Base-by-base conservation (phyloP, 148 eudicot genomes). In the Nepenthes gracilis region DNA sequence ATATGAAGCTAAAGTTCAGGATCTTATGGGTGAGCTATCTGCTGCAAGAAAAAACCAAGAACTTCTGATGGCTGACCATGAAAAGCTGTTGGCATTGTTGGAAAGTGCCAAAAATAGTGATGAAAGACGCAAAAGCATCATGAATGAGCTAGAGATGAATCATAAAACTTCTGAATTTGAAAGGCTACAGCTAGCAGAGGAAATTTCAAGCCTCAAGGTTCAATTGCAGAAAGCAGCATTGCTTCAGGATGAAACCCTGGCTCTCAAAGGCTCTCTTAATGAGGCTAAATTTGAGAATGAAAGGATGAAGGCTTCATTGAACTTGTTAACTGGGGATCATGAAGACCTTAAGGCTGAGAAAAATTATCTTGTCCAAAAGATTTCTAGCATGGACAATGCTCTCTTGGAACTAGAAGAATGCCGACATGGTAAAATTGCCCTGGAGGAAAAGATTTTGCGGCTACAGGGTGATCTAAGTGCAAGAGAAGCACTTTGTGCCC, bases 401-500 rank as follows among this genome's bases (percentile, higher is more conserved):
- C 62, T 76, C 54, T 70, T 69, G 57, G 96, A 84, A 68, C 72
- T 81, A 15, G 96, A 88, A 72, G 83, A 86, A 37, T 82, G 87
- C 67, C 77, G 72, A 59, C 64, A 58, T 38, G 68, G 62, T 43
- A 81, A 62, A 72, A 54, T 70, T 57, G 71, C 67, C 6, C 63
- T 84, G 54, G 85, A 82, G 74, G 94, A 86, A 74, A 88, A 84
- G 76, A 59, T 83, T 67, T 52, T 59, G 69, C 74, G 77, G 54
- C 56, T 81, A 73, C 90, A 88, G 75, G 72, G 78, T 35, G 90
- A 81, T 70, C 60, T 78, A 65, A 65, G 72, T 45, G 83, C 75
- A 56, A 80, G 75, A 71, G 83, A 81, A 72, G 84, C 72, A 61
- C 36, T 74, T 6, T 67, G 62, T 63, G 64, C 66, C 6, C 81